phyloP scores from a whole-genome alignment of 805 yeast genomes.

The Hanseniaspora osmophila region DNA sequence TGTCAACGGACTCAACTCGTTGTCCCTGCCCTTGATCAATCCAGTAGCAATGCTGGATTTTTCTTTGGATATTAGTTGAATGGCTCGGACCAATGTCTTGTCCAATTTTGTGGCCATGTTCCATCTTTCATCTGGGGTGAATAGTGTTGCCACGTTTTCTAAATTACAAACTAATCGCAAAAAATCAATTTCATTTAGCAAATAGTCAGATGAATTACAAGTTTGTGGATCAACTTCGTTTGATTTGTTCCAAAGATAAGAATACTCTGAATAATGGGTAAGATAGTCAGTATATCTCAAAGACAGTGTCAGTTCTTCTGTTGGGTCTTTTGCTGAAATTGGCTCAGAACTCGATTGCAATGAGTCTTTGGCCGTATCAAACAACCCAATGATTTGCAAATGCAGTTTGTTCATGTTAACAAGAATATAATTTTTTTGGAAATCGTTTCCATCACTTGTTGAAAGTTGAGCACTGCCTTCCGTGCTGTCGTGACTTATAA shows the following conservation, averaged over 20 bases:
- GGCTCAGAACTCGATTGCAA: not conserved
- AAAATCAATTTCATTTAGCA: not conserved
- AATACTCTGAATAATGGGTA: not conserved
- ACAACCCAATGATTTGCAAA: slow-evolving; percentile 11
- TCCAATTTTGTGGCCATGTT: slow-evolving; percentile 10
- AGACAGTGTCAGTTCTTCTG: slow-evolving; percentile 1
- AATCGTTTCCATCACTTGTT: not conserved
- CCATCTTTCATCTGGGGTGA: slow-evolving; percentile 9
- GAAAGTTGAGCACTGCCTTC: slow-evolving; percentile 3
- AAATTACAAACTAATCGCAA: not conserved
- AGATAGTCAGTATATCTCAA: slow-evolving; percentile 9
- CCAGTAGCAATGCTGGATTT: slow-evolving; percentile 8
- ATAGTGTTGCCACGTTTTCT: not conserved
- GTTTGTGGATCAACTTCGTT: not conserved
- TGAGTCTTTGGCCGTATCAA: slow-evolving; percentile 1
- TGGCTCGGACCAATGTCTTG: slow-evolving; percentile 9
- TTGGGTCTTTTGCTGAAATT: slow-evolving; percentile 6
- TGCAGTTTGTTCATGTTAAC: slow-evolving; percentile 10
- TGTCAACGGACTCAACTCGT: slow-evolving; percentile 13
- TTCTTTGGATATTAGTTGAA: slow-evolving; percentile 7
- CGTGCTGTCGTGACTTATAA: slow-evolving; percentile 8
- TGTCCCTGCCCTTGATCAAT: slow-evolving; percentile 7
- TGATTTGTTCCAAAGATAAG: not conserved
- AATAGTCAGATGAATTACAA: not conserved
- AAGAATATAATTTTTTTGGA: slow-evolving; percentile 13